Base-by-base conservation (phyloP, 495 filamentous ascomycete genomes). In the Schizothecium vesticola region DNA sequence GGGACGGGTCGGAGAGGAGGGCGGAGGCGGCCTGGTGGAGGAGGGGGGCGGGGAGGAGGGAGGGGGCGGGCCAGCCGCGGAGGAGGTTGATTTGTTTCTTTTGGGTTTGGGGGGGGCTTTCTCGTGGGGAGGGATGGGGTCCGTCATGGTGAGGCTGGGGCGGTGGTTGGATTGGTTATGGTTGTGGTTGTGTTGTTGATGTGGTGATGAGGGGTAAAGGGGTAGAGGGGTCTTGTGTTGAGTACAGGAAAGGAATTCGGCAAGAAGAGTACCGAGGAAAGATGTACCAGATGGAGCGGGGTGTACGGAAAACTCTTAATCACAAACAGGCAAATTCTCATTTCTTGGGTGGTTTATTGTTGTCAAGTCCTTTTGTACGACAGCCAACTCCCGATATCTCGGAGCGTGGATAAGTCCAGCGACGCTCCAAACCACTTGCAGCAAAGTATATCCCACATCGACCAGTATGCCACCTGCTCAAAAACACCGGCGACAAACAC, bases 61-160 rank as follows among this genome's bases (percentile, higher is more conserved):
- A 75, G 9, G 90, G 84, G 66, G 87, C 84, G 4, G 92, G 92
- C 88, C 89, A 92, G 65, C 92, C 91, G 43, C 84, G 82, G 67
- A 89, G 80, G 24, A 92, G 84, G 73, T 93, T 89, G 69, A 93
- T 90, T 11, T 67, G 68, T 51, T 75, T 74, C 66, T 79, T 79
- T 61, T 31, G 4, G 43, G 5, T 51, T 61, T 33, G 26, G 28
- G 61, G 56, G 24, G 13, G 19, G 7, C 33, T 23, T 21, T 11
- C 19, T n/a, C 31, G 7, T 28, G 24, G 16, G 59, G 25, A 25
- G 16, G 7, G 59, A 24, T 19, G 19, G 59, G 19, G 59, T 10
- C 11, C 5, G 36, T 19, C 36, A 51, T 51, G 19, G 19, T 51
- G 33, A 16, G 22, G 51, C 16, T 36, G 10, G 13, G 13, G n/a